Conservation (phyloP, 371 early-diverging fungal species). For the Zopfochytrium polystomum region DNA sequence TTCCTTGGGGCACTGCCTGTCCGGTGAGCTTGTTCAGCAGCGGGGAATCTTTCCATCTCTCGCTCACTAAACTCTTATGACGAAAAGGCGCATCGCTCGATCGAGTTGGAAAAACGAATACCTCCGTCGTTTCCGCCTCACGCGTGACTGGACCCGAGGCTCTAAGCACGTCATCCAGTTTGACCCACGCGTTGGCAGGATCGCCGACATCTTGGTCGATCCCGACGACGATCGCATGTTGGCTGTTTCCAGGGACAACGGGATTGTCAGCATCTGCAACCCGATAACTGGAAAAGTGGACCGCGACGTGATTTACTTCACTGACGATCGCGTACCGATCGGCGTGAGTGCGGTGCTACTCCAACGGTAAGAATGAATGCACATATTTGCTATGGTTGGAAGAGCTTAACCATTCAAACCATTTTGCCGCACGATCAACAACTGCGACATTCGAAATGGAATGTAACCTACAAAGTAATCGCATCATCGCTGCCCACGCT, state of each 20-base stretch:
- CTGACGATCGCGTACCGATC: constrained; percentile 17
- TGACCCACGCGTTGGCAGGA: constrained; percentile 37
- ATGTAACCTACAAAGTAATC: constrained; percentile 19
- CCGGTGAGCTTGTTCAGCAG: constrained; percentile 14
- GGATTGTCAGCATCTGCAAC: constrained; percentile 34
- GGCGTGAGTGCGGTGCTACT: constrained; percentile 26
- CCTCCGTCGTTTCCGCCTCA: constrained; percentile 22
- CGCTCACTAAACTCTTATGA: not conserved
- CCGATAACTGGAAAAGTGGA: constrained; percentile 41
- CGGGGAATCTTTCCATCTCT: not conserved
- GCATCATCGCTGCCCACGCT: constrained; percentile 31
- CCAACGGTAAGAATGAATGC: constrained; percentile 25
- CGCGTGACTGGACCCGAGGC: constrained; percentile 23
- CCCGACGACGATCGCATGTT: constrained; percentile 30
- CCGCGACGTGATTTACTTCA: constrained; percentile 20
- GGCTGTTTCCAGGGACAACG: constrained; percentile 31
- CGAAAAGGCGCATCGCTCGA: constrained; percentile 24
- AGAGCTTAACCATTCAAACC: not conserved
- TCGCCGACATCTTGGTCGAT: constrained; percentile 31
- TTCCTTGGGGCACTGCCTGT: constrained; percentile 31
- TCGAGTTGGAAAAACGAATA: constrained; percentile 39
- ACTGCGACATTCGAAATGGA: not conserved
- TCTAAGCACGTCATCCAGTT: constrained; percentile 41
- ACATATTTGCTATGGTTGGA: not conserved
- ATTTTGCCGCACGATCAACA: not conserved